Conservation (phyloP, 441 rosid genomes). For the Raphanus hybrid region DNA sequence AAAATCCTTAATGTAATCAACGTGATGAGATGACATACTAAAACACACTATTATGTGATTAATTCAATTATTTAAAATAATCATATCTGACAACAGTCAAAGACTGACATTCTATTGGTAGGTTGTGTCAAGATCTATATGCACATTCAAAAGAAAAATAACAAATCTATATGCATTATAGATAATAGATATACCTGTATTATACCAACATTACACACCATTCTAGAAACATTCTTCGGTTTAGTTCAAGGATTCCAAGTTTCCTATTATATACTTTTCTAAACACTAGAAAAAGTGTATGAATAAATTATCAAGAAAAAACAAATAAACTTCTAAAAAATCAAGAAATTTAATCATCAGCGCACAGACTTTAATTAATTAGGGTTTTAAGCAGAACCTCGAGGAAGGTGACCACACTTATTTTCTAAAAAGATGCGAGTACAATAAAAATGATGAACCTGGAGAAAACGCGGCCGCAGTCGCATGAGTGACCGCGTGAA, state of each 20-base stretch:
- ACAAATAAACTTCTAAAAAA: not conserved
- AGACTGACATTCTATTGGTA: constrained; percentile 31
- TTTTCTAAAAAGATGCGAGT: not conserved
- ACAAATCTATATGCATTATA: not conserved
- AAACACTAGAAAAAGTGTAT: not conserved
- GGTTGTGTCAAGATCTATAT: constrained; percentile 6
- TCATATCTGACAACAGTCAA: constrained; percentile 9
- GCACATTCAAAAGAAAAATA: not conserved
- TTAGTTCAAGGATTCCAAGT: constrained; percentile 20
- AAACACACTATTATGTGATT: not conserved
- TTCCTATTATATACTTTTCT: not conserved
- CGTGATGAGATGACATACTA: constrained; percentile 27
- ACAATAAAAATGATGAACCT: constrained; percentile 40
- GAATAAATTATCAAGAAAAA: not conserved
- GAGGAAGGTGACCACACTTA: not conserved
- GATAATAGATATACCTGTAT: not conserved
- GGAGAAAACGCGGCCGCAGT: constrained; percentile 88
- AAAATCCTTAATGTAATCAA: constrained; percentile 26
- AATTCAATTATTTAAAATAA: constrained; percentile 6
- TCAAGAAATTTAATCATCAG: constrained; percentile 1
- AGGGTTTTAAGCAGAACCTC: constrained; percentile 19
- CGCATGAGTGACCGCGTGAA: constrained; percentile 80
- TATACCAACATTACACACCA: not conserved
- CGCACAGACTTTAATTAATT: constrained; percentile 13
- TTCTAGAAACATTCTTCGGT: constrained; percentile 13